These are phyloP conservation scores for Penstemon eatonii DNA, from an alignment of 257 asterid species.

Conservation along the genomic window DNA sequence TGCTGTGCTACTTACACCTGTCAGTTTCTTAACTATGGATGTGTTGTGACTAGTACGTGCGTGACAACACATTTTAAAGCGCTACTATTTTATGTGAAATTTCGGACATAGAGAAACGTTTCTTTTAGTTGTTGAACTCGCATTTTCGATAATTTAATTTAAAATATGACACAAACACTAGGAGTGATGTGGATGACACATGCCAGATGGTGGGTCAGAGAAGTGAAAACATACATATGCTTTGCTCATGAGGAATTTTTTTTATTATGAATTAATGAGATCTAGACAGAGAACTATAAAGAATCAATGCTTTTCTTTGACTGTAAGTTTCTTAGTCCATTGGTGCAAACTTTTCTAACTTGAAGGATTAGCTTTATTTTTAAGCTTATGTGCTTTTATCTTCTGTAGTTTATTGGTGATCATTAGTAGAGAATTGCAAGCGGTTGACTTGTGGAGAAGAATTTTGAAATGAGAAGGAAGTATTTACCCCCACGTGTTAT, in stretches of 20 bases:
- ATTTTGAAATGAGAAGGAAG: background rate
- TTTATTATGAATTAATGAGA: background rate
- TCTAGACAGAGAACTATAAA: background rate
- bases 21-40: background rate
- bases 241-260: background rate
- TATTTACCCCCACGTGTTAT: background rate
- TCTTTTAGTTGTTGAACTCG: background rate
- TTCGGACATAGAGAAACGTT: background rate
- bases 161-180: background rate
- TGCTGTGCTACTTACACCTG: constrained; percentile 5
- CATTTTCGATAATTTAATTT: background rate
- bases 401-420: constrained; percentile 12
- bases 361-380: background rate
- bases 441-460: background rate
- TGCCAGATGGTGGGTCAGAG: background rate
- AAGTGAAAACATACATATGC: background rate
- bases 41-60: background rate
- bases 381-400: constrained; percentile 6
- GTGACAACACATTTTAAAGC: background rate
- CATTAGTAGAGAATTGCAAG: background rate
- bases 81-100: background rate
- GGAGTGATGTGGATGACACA: background rate
- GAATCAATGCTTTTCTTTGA: constrained; percentile 2
- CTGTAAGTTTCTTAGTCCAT: background rate
- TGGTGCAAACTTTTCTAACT: constrained; percentile 3